Evolutionary conservation across 2,329 filamentous ascomycete species (phyloP).

Genomic region (Aspergillus sp.): DNA sequence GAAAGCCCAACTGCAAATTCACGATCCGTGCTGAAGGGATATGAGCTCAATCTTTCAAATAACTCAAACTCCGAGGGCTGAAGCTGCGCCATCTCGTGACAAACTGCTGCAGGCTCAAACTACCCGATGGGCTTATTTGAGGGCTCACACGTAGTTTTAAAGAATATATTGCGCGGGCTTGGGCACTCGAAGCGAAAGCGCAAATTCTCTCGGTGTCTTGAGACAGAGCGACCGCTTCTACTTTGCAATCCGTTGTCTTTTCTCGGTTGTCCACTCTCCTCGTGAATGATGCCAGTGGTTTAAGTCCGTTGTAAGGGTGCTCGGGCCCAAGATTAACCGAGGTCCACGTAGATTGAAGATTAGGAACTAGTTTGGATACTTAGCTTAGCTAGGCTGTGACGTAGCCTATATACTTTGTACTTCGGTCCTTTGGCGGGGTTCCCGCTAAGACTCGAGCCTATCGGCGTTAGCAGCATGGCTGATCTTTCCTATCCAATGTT

Average conservation of each 20-base stretch:
- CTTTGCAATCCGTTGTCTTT: no score
- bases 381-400: background rate
- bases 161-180: background rate
- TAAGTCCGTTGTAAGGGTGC: background rate
- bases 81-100: slow-evolving; percentile 8
- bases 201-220: background rate
- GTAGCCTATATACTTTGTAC: background rate
- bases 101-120: background rate
- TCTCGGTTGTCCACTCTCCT: background rate
- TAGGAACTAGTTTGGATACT: no score
- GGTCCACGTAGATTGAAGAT: background rate
- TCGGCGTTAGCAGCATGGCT: no score
- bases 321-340: slow-evolving; percentile 1
- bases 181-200: background rate
- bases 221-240: background rate
- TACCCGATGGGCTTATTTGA: background rate
- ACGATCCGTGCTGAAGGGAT: slow-evolving; percentile 43
- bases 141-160: background rate
- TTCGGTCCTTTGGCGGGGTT: background rate
- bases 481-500: no score
- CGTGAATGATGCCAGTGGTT: background rate
- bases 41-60: slow-evolving; percentile 39
- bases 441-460: background rate
- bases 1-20: slow-evolving; percentile 53
- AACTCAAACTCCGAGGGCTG: slow-evolving; percentile 15